Evolutionary conservation across 164 flowering plant species (phyloP).

Genomic region (Protea cynaroides): DNA sequence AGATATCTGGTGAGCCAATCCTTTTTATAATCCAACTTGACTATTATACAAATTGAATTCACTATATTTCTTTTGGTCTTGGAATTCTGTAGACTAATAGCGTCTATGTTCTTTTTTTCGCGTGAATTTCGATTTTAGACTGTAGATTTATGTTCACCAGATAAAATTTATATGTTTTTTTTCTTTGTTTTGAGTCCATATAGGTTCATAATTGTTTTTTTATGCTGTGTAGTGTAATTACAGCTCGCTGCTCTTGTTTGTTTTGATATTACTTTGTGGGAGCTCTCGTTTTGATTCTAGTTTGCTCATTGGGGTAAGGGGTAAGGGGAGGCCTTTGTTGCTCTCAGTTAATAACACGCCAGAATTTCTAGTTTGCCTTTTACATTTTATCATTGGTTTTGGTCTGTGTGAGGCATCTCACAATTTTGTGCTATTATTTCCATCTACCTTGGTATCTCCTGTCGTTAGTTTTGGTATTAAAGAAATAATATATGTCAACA

Average conservation of each 20-base stretch:
- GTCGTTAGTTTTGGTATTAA: too few species aligned
- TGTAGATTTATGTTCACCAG: neutral
- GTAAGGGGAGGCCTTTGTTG: neutral
- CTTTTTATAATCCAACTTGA: too few species aligned
- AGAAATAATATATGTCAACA: neutral
- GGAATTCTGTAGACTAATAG: neutral
- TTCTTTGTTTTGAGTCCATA: neutral
- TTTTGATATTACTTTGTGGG: neutral
- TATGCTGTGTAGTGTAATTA: neutral
- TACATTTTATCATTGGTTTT: neutral
- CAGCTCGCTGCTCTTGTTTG: neutral
- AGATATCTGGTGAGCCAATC: slow-evolving; percentile 65
- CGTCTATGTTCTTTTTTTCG: neutral
- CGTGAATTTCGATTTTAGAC: too few species aligned
- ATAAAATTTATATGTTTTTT: too few species aligned
- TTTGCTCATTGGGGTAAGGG: too few species aligned
- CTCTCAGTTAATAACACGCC: neutral
- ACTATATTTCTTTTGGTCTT: neutral
- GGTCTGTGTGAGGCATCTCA: neutral
- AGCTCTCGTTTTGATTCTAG: too few species aligned
- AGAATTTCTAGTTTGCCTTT: neutral
- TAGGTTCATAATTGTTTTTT: too few species aligned
- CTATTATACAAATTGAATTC: too few species aligned
- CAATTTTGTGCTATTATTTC: neutral
- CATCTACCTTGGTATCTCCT: neutral